phyloP scores from a whole-genome alignment of 257 asterid species.

The Cruciata laevipes region DNA sequence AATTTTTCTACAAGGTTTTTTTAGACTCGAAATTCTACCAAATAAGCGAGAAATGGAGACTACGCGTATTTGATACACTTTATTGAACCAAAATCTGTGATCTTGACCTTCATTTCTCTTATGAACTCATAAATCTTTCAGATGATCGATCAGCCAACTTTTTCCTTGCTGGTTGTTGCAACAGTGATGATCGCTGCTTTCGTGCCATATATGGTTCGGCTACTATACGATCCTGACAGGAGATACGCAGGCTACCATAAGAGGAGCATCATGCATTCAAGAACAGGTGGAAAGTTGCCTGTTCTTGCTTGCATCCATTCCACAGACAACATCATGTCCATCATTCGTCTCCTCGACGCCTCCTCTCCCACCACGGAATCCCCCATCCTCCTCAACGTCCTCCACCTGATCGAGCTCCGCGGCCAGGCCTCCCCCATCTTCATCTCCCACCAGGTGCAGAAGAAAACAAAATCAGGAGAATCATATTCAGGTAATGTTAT shows the following conservation, averaged over 20 bases:
- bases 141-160: conserved; percentile 13
- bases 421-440: conserved; percentile 25
- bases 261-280: conserved; percentile 22
- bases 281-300: conserved; percentile 10
- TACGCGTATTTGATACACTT: no score
- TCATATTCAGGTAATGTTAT: conserved; percentile 20
- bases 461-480: neutral
- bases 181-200: conserved; percentile 1
- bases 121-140: neutral
- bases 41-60: neutral
- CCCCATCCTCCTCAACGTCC: conserved; percentile 17
- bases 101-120: neutral
- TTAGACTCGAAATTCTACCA: neutral
- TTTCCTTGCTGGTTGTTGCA: conserved; percentile 16
- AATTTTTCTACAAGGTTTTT: no score
- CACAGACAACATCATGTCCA: conserved; percentile 18
- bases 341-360: conserved; percentile 17
- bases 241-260: conserved; percentile 25
- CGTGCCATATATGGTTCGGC: conserved; percentile 13
- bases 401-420: conserved; percentile 23
- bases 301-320: conserved; percentile 21
- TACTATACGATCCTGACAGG: conserved; percentile 21
- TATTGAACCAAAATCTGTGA: no score
- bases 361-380: conserved; percentile 16
- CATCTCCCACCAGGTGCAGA: conserved; percentile 26